Percentiles rank a stretch among this genome's conserved stretches.
Conservation (phyloP, 2,329 filamentous ascomycete genomes). For the Fusarium torulosum region DNA sequence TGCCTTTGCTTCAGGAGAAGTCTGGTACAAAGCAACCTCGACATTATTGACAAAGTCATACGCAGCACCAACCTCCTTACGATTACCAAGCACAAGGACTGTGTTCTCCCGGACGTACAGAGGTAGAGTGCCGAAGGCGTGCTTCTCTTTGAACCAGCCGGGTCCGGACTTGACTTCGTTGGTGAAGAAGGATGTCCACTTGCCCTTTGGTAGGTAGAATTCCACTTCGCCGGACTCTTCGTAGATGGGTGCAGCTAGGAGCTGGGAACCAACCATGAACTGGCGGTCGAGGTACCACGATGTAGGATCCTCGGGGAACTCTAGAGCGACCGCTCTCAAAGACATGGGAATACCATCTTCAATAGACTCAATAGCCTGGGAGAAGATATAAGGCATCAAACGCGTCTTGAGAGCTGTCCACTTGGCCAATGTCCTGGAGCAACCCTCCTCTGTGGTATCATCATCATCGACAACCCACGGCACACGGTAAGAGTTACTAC, state of each 20-base stretch:
- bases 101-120: slow-evolving; percentile 69
- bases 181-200: slow-evolving; percentile 63
- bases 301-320: slow-evolving; percentile 78
- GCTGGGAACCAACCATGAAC: slow-evolving; percentile 77
- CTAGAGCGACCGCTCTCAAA: slow-evolving; percentile 74
- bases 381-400: slow-evolving; percentile 65
- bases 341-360: slow-evolving; percentile 69
- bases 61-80: slow-evolving; percentile 56
- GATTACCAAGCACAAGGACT: slow-evolving; percentile 60
- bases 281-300: slow-evolving; percentile 76
- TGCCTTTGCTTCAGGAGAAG: slow-evolving; percentile 56
- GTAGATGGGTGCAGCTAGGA: slow-evolving; percentile 75
- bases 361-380: slow-evolving; percentile 57
- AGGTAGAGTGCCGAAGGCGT: slow-evolving; percentile 69
- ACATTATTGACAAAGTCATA: slow-evolving; percentile 63
- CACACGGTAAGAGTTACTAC: slow-evolving; percentile 78
- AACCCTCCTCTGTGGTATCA: slow-evolving; percentile 67
- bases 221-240: slow-evolving; percentile 72
- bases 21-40: slow-evolving; percentile 63
- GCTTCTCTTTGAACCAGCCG: slow-evolving; percentile 71
- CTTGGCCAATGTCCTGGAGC: slow-evolving; percentile 61
- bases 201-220: slow-evolving; percentile 70
- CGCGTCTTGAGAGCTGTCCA: slow-evolving; percentile 65
- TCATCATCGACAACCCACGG: slow-evolving; percentile 79
- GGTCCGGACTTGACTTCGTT: slow-evolving; percentile 63